Evolutionary conservation across 257 asterid genomes (phyloP).

Genomic region (Primulina eburnea): DNA sequence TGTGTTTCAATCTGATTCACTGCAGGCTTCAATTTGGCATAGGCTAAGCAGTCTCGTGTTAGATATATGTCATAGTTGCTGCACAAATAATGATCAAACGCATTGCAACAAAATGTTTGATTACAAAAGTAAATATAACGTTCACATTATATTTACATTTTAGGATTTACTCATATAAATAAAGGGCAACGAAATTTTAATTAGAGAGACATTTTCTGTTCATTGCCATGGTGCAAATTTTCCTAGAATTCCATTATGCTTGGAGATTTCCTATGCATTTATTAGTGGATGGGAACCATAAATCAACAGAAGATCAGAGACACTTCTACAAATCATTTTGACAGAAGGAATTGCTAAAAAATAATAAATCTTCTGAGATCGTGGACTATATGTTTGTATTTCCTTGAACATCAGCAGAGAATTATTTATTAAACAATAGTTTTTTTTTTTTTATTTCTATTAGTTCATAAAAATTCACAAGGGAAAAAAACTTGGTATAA

Average conservation of each 20-base stretch:
- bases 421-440: no score
- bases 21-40: constrained; percentile 64
- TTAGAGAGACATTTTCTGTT: neutral
- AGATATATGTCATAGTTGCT: constrained; percentile 68
- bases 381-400: neutral
- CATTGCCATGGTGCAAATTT: neutral
- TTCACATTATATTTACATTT: neutral
- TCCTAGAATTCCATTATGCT: neutral
- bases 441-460: no score
- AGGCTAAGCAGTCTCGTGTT: constrained; percentile 73
- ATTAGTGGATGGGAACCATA: neutral
- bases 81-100: constrained; percentile 24
- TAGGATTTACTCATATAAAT: neutral
- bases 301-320: neutral
- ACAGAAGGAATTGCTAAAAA: neutral
- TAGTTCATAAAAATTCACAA: no score
- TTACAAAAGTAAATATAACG: neutral
- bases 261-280: neutral
- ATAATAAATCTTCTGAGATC: neutral
- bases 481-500: no score
- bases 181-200: neutral
- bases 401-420: neutral
- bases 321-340: neutral
- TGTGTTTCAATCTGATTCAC: constrained; percentile 72
- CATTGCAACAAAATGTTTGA: neutral